These are phyloP conservation scores for Diaporthe sp. DNA, from an alignment of 2,329 filamentous ascomycete genomes.

Conservation along the genomic window DNA sequence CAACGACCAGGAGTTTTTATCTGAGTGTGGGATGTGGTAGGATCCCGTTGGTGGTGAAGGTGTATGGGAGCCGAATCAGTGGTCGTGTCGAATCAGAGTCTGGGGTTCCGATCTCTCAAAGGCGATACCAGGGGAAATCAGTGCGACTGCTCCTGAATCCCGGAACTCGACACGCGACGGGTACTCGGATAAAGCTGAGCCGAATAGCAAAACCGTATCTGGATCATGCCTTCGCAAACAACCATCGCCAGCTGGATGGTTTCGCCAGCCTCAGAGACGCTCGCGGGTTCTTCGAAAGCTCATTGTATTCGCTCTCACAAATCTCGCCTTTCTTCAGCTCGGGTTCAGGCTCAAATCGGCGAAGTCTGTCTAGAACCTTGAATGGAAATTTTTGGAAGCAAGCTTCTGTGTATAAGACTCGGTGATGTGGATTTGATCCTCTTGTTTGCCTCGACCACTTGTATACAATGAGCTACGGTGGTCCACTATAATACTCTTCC, in stretches of 20 bases:
- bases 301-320: background rate
- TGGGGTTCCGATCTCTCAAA: too few relatives aligned
- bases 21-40: slow-evolving; percentile 27
- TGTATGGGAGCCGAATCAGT: background rate
- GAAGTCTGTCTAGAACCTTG: background rate
- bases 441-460: too few relatives aligned
- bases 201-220: too few relatives aligned
- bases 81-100: background rate
- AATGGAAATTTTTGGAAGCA: background rate
- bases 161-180: too few relatives aligned
- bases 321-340: background rate
- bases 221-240: too few relatives aligned
- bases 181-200: too few relatives aligned
- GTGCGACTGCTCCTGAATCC: too few relatives aligned
- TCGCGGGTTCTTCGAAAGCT: background rate
- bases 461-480: too few relatives aligned
- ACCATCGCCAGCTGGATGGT: too few relatives aligned
- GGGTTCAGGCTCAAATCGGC: background rate
- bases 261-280: background rate
- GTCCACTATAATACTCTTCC: too few relatives aligned
- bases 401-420: background rate
- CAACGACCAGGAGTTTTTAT: background rate
- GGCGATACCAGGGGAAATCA: too few relatives aligned
- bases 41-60: background rate
- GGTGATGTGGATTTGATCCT: background rate